Base-by-base conservation (phyloP, 345 rosid genomes). In the Passiflora organensis region DNA sequence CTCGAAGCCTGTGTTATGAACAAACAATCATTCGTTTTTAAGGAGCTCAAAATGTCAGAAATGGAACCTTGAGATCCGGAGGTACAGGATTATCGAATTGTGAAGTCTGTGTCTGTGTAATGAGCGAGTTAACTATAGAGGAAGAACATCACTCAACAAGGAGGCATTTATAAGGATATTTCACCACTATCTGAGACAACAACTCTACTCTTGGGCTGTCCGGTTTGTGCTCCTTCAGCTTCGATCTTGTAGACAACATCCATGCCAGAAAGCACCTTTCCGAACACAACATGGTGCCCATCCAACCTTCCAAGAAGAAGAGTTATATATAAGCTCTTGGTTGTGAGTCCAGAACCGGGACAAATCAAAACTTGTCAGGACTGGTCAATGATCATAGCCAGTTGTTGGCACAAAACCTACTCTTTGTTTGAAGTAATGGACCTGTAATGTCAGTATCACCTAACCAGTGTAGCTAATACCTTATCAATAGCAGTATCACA, bases 181-280 rank as follows among this genome's bases (percentile, higher is more conserved):
- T 89, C 97, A 16, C 99, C 99, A 53, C 96, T 81, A 72, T 86
- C 94, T 5, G 75, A 79, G 17, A 89, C 82, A 60, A 83, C 78
- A 13, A 93, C 91, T 71, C 78, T 80, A 66, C 85, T 79, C 70
- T 77, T 84, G 0, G 96, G 98, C 48, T 75, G 67, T 53, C 95
- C 96, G 6, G 62, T 72, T 64, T 93, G 94, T 16, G 3, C 73
- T 25, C 99, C 99, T 70, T 93, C 95, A 1, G 95, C 91, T 78
- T 93, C 99, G 2, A 86, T 45, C 77, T 86, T 84, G 81, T 81
- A 80, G 1, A 89, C 86, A 2, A 86, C 87, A 56, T 93, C 97
- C 99, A 93, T 86, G 28, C 97, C 97, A 3, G 91, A 82, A 18
- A 86, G 44, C 65, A 89, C 99, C 74, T 93, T 83, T 15, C 99